Base-by-base conservation (phyloP, 2,329 filamentous ascomycete species). In the Colletotrichum coccodes region DNA sequence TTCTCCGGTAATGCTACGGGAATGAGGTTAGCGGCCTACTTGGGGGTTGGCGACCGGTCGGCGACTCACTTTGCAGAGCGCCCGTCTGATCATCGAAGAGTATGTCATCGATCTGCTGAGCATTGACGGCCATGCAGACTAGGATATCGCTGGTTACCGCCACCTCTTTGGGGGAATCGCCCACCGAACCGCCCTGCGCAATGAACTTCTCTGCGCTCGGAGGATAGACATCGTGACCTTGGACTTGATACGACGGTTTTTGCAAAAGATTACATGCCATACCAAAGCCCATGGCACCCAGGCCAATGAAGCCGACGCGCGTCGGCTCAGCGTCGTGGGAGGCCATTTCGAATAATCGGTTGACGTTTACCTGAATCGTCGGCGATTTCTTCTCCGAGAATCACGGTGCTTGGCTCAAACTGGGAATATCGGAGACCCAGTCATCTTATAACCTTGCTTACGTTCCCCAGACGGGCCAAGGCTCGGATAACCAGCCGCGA, bases 241-340 rank as follows among this genome's bases (percentile, higher is more conserved):
- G 73, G 2, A 81, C 77, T 4, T 62, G 18, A 58, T 76, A 80
- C 7, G 60, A 50, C 7, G 76, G 75, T 6, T 77, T 75, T 21
- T 73, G 72, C 2, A 79, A 40, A 11, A 81, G 71, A 4, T 78
- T 79, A 2, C 74, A 62, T 0, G 79, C 79, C 76, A 81, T 81
- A 26, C 79, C 79, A 28, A 76, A 74, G 16, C 79, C 79, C 79
- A 81, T 81, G 11, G 79, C 79, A 2, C 79, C 79, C 6, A 81
- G 72, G 9, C 79, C 79, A 32, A 80, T 75, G 60, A 81, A 76
- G 49, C 76, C 79, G 42, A 81, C 44, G 47, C 66, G 69, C 23
- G 60, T 66, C 21, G 57, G 26, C 38, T 58, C 50, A 21, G 44
- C 44, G 46, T 46, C 52, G 53, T 34, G n/a, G 23, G 63, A 68